A percentile compares a stretch with the other conserved stretches of the same genome.
phyloP scores from a whole-genome alignment of 352 stramenopile genomes.

The Pythium biforme region DNA sequence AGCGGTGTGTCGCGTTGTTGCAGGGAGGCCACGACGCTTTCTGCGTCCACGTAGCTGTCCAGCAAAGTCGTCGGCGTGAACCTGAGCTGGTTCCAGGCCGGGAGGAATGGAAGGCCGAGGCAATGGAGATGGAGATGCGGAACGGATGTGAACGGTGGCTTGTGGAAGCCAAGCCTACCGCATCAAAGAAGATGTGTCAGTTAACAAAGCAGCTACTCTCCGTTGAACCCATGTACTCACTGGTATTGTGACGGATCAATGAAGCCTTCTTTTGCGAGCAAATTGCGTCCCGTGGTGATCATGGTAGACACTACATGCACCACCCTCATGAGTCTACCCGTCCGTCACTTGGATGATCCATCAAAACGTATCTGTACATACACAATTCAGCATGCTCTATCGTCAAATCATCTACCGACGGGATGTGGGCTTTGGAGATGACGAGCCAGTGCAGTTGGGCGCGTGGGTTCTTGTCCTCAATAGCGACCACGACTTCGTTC shows the following conservation, averaged over 20 bases:
- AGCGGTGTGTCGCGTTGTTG: neutral
- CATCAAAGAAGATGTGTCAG: too few relatives aligned
- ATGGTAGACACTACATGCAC: conserved; percentile 48
- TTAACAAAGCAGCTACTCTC: too few relatives aligned
- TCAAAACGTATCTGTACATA: conserved; percentile 25
- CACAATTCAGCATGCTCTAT: conserved; percentile 38
- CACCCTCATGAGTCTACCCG: neutral
- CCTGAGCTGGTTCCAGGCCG: conserved; percentile 58
- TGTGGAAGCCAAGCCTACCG: conserved; percentile 69
- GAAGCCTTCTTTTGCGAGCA: conserved; percentile 49
- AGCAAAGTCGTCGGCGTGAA: conserved; percentile 52
- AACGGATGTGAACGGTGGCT: conserved; percentile 65
- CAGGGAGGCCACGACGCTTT: conserved; percentile 40
- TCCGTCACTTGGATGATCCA: neutral
- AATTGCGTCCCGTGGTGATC: conserved; percentile 46
- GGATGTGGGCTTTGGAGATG: conserved; percentile 62
- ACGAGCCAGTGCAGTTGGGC: conserved; percentile 58
- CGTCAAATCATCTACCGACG: conserved; percentile 47
- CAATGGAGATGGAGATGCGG: conserved; percentile 76
- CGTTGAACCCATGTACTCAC: too few relatives aligned
- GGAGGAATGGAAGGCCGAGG: conserved; percentile 59
- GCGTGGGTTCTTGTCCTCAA: conserved; percentile 56
- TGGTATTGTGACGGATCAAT: conserved; percentile 19
- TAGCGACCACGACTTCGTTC: conserved; percentile 61
- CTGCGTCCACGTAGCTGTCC: conserved; percentile 55